Evolutionary conservation across 306 rosid species (phyloP), one percentile per base, ranked within the genome.

Genomic region (Crataegus laevigata): DNA sequence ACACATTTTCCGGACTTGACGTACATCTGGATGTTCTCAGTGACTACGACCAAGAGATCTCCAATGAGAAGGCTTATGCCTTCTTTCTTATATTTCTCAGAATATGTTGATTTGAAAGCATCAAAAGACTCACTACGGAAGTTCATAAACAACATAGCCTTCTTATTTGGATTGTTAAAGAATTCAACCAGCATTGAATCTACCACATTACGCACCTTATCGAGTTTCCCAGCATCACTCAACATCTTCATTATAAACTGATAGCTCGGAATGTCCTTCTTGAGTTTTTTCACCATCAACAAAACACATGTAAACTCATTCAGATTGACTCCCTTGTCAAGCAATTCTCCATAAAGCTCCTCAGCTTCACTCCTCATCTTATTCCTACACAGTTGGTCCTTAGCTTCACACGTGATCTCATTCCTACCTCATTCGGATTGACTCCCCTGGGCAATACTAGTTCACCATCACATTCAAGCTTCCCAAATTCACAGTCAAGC

Each of bases 231-330:
- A 0, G 40, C 85, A 19, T 92, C 91, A 18, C 96, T 90, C 69
- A 94, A 64, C 22, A 81, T 96, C 88, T 92, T 90, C 90, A 92
- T 86, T 82, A 92, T 89, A 75, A 90, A 92, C 91, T 90, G 83
- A 75, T 89, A 92, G 87, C 96, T 84, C 8, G 88, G 75, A 79
- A 82, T 86, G 78, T 94, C 96, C 99, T 92, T 89, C 89, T 94
- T 94, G 54, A 94, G 91, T 84, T 94, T 94, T 85, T 85, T 88
- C 78, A 88, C 97, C 96, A 94, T 92, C 85, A 94, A 85, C 80
- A 94, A 74, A 9, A 75, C 93, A 73, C 81, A 89, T 0, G 99
- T 91, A 74, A 82, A 89, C 85, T 94, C 99, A 78, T 92, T 97
- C 1, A 97, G 96, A 76, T 77, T 87, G 80, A 94, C 97, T 18